A percentile compares a stretch with the other conserved stretches of the same genome.
These are phyloP conservation scores for Russula sp. DNA, from an alignment of 768 basidiomycete genomes.

Conservation along the genomic window DNA sequence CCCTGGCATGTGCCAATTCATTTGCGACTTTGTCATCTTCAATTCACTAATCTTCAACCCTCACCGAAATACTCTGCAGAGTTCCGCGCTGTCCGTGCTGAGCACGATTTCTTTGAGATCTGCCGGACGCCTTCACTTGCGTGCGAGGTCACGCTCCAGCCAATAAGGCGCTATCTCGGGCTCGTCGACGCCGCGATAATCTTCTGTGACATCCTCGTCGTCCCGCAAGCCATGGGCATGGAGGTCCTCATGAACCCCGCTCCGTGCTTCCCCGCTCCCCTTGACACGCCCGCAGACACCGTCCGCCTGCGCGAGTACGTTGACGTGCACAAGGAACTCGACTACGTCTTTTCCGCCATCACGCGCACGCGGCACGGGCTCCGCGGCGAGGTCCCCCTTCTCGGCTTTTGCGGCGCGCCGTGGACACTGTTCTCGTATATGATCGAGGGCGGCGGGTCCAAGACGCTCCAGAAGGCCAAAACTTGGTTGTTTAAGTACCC, in stretches of 20 bases:
- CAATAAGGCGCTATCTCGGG: constrained; percentile 79
- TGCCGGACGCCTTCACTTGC: constrained; percentile 91
- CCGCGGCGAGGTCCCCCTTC: constrained; percentile 85
- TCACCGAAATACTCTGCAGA: constrained; percentile 43
- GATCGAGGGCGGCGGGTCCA: constrained; percentile 93
- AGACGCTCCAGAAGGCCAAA: constrained; percentile 86
- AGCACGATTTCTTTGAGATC: constrained; percentile 91
- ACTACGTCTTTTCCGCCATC: constrained; percentile 91
- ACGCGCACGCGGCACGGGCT: constrained; percentile 74
- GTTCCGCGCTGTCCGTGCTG: constrained; percentile 78
- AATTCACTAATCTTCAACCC: neutral
- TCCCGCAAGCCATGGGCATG: constrained; percentile 98
- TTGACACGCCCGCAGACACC: constrained; percentile 69
- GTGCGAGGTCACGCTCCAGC: constrained; percentile 85
- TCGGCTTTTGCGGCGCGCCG: constrained; percentile 95
- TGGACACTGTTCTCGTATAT: constrained; percentile 99
- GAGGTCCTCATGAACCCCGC: constrained; percentile 90
- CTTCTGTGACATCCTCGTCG: constrained; percentile 96
- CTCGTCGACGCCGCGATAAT: constrained; percentile 95
- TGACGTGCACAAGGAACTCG: constrained; percentile 75
- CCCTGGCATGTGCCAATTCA: constrained; percentile 52
- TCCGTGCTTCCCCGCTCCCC: constrained; percentile 82
- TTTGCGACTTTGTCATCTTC: neutral
- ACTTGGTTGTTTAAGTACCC: constrained; percentile 93
- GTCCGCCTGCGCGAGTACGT: constrained; percentile 52